Evolutionary conservation across 2,329 filamentous ascomycete species (phyloP), one percentile per base, ranked within the genome.

Genomic region (Venturia aucupariae): DNA sequence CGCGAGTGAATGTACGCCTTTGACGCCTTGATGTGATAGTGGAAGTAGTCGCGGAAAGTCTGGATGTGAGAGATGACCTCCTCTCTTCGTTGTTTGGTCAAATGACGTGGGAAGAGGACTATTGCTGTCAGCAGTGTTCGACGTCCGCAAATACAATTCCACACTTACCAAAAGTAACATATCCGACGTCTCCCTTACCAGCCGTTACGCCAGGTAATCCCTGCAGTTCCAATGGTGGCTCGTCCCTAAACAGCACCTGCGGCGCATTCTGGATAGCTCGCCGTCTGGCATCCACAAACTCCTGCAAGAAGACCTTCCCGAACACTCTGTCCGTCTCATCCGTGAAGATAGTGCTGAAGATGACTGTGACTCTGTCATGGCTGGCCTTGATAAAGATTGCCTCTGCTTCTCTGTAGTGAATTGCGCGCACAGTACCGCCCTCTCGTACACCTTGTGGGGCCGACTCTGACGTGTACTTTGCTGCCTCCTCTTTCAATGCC

Each of bases 11-110:
- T 99, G 74, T 97, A 99, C 63, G 95, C 94, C 82, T 99, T 99
- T 67, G 92, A 97, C 38, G 94, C 95, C 80, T 99, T 99, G 79
- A 99, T 99, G 78, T 99, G 94, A 77, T 99, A 99, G 78, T 99
- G 94, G 83, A 99, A 99, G 78, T 99, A 99, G 75, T 99, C 94
- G 69, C 94, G 90, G 90, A 99, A 99, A 17, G 94, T 99, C 79
- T 99, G 95, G 72, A 99, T 97, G 76, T 99, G 95, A 61, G 92
- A 97, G 70, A 99, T 99, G 75, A 95, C 92, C 69, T 97, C 92
- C 66, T 90, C 88, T 80, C 95, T 90, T 74, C 92, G 86, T 77
- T 97, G 91, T 17, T 87, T 86, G 17, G 92, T 93, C 69, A 99
- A 82, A 77, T 99, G 95, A 68, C 94, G 88, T 59, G 94, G 93